These are phyloP conservation scores for Globisporangium iwayamae DNA, from an alignment of 352 stramenopile species.

Conservation along the genomic window DNA sequence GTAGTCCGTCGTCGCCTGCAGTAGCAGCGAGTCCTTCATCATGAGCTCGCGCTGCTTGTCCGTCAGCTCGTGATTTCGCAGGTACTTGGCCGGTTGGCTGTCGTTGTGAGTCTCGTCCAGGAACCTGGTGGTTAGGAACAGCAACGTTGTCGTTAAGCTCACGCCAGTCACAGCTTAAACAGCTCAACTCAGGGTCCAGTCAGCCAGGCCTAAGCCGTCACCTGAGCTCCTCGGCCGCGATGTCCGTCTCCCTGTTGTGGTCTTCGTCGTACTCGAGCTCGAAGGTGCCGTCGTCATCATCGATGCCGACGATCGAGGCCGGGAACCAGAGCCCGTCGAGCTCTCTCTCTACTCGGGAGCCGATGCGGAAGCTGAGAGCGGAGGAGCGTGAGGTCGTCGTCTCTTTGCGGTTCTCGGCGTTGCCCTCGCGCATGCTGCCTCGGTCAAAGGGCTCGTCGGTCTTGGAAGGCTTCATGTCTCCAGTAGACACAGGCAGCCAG, in stretches of 20 bases:
- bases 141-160: not conserved
- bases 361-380: constrained; percentile 28
- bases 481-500: not conserved
- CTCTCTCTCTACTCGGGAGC: constrained; percentile 57
- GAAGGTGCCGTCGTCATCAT: constrained; percentile 47
- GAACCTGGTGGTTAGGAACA: too few relatives aligned
- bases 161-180: not conserved
- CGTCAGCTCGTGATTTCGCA: constrained; percentile 4
- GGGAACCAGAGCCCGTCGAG: constrained; percentile 79
- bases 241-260: constrained; percentile 63
- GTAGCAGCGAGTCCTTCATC: constrained; percentile 52
- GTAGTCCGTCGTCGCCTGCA: constrained; percentile 51
- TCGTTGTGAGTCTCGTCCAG: constrained; percentile 22
- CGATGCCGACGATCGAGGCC: constrained; percentile 45
- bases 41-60: constrained; percentile 37
- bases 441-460: not conserved
- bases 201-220: too few relatives aligned
- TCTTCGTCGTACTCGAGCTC: constrained; percentile 83
- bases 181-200: not conserved
- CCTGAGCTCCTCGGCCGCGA: constrained; percentile 48
- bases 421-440: not conserved
- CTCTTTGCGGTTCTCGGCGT: constrained; percentile 10
- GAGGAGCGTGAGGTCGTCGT: not conserved
- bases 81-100: constrained; percentile 8
- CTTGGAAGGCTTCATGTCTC: constrained; percentile 16